Evolutionary conservation across 2,329 filamentous ascomycete species (phyloP).

Genomic region (Pseudonectria buxi): DNA sequence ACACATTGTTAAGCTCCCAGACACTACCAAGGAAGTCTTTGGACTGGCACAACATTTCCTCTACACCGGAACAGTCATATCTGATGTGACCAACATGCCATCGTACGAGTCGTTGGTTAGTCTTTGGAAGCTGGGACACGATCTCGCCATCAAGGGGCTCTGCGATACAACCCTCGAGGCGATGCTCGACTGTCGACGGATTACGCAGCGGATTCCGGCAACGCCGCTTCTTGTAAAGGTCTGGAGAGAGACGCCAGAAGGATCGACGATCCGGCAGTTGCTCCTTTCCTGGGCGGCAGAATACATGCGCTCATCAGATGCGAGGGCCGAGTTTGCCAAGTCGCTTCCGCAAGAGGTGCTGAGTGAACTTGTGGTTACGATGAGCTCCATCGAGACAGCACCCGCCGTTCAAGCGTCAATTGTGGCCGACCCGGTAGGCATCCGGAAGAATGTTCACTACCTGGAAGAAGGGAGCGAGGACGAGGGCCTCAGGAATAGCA

Average conservation of each 20-base stretch:
- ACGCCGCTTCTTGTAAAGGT: slow-evolving; percentile 53
- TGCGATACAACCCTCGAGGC: slow-evolving; percentile 50
- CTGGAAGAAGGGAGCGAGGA: slow-evolving; percentile 38
- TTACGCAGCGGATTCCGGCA: slow-evolving; percentile 50
- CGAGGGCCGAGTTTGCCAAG: slow-evolving; percentile 51
- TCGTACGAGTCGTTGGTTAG: slow-evolving; percentile 49
- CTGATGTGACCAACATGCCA: slow-evolving; percentile 35
- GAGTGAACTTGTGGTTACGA: slow-evolving; percentile 55
- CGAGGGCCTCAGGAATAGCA: slow-evolving; percentile 25
- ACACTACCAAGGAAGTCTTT: slow-evolving; percentile 44
- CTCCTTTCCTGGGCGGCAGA: slow-evolving; percentile 57
- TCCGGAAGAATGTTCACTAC: slow-evolving; percentile 44
- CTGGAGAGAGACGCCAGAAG: slow-evolving; percentile 56
- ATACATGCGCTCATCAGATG: slow-evolving; percentile 53
- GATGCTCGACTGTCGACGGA: slow-evolving; percentile 49
- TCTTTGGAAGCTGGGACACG: slow-evolving; percentile 50
- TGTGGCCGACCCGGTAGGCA: slow-evolving; percentile 12
- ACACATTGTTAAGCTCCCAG: slow-evolving; percentile 42
- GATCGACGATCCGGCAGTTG: slow-evolving; percentile 51
- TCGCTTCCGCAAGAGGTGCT: slow-evolving; percentile 56
- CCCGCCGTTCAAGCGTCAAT: slow-evolving; percentile 24
- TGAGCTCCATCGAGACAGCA: slow-evolving; percentile 47
- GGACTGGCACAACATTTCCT: slow-evolving; percentile 49
- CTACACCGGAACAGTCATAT: slow-evolving; percentile 43
- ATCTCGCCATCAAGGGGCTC: slow-evolving; percentile 46